A percentile compares a stretch with the other conserved stretches of the same genome.
Evolutionary conservation across 306 rosid genomes (phyloP).

Genomic region (Rubus idaeus): DNA sequence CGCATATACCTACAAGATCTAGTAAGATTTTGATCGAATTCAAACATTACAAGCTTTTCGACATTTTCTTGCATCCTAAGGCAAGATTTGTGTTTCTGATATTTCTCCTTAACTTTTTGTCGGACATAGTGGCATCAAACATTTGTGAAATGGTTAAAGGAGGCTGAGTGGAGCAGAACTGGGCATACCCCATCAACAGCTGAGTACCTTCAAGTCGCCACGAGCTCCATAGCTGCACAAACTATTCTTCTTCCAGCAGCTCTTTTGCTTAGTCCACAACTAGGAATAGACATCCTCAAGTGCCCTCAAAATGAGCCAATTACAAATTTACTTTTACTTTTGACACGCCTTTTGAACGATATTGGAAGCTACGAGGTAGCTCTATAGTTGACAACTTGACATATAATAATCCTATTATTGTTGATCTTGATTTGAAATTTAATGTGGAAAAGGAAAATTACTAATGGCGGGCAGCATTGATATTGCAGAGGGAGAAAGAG

Average conservation of each 20-base stretch:
- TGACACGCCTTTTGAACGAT: constrained; percentile 23
- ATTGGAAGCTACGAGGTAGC: constrained; percentile 14
- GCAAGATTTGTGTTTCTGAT: background rate
- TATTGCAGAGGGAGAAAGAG: constrained; percentile 23
- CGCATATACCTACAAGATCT: constrained; percentile 7
- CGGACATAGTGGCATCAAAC: constrained; percentile 21
- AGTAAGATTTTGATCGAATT: constrained; percentile 2
- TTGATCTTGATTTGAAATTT: background rate
- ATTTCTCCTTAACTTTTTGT: background rate
- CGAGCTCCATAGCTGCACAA: constrained; percentile 14
- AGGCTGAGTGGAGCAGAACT: constrained; percentile 27
- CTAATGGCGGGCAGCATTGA: background rate
- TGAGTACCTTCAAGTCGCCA: constrained; percentile 25
- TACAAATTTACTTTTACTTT: constrained; percentile 10
- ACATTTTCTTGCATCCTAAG: background rate
- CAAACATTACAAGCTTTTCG: background rate
- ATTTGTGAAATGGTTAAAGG: constrained; percentile 14
- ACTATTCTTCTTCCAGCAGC: constrained; percentile 28
- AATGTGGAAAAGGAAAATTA: background rate
- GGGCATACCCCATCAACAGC: constrained; percentile 13
- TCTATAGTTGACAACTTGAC: background rate
- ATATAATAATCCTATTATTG: background rate
- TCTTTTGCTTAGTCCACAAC: constrained; percentile 15
- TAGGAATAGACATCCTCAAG: background rate
- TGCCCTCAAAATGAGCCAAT: constrained; percentile 1